These are phyloP conservation scores for Aspergillus sclerotiicarbonarius DNA, from an alignment of 495 filamentous ascomycete species.

Conservation along the genomic window DNA sequence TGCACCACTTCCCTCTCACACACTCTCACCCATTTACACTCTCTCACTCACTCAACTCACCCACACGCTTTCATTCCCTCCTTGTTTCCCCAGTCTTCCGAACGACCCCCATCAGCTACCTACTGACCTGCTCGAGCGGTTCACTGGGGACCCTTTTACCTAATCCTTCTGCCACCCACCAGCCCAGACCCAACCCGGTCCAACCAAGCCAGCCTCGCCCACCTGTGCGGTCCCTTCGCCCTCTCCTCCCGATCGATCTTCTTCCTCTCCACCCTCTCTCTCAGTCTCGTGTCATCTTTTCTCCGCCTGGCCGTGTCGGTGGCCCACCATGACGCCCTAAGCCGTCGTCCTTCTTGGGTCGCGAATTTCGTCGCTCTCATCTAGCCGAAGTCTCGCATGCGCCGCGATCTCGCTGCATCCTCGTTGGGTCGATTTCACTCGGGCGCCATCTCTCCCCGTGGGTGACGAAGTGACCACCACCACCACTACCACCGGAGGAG, in stretches of 20 bases:
- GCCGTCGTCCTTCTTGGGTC: slow-evolving; percentile 13
- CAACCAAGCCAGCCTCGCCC: not conserved
- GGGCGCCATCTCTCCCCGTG: slow-evolving; percentile 20
- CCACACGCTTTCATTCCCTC: no score
- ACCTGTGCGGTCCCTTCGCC: slow-evolving; percentile 11
- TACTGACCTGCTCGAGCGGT: no score
- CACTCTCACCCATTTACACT: not conserved
- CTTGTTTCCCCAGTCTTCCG: no score
- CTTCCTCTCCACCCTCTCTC: slow-evolving; percentile 14
- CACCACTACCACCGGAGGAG: not conserved
- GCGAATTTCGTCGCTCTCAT: slow-evolving; percentile 12
- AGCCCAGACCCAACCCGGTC: slow-evolving; percentile 1
- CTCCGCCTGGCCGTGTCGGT: slow-evolving; percentile 22
- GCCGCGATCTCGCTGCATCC: slow-evolving; percentile 19
- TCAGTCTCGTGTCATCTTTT: slow-evolving; percentile 22
- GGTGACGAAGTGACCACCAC: slow-evolving; percentile 10
- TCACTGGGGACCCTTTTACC: not conserved
- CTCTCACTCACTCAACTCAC: no score
- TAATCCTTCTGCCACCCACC: not conserved
- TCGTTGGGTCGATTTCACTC: slow-evolving; percentile 12
- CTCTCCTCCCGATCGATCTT: slow-evolving; percentile 17
- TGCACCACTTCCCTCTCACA: not conserved
- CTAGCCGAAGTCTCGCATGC: slow-evolving; percentile 17
- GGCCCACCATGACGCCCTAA: slow-evolving; percentile 32
- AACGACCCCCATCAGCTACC: no score